Base-by-base conservation (phyloP, 2,329 filamentous ascomycete genomes). In the Fusarium sambucinum region DNA sequence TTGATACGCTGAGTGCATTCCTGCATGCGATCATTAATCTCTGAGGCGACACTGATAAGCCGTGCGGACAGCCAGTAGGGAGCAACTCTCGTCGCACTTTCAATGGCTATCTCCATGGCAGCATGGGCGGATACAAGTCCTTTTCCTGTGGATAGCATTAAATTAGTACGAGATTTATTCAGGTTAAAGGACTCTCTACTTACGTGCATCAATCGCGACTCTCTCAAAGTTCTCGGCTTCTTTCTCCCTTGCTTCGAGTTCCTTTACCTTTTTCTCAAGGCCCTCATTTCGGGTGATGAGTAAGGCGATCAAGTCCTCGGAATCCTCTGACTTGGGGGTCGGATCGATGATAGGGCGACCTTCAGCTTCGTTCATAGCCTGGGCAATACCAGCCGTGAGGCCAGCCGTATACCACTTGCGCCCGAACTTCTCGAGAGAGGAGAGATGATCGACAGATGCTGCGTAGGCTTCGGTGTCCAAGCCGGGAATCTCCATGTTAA, bases 171-270 rank as follows among this genome's bases (percentile, higher is more conserved):
- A 11, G 12, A 6, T 23, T 2, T 12, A 47, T 6, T 2, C 5
- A 14, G 4, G 10, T 3, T 3, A 16, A 1, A 13, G 5, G 6
- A 5, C 3, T 14, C 4, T 14, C 3, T 12, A 47, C 45, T 33
- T 33, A 48, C 30, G 30, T 9, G 11, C 30, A 4, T 5, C 6
- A 5, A 19, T 5, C 1, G 21, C 19, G 16, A 19, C 9, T 1
- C 4, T 2, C 6, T 29, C 46, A n/a, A n/a, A 16, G 21, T 2
- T 3, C 0, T 17, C 1, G 0, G 7, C 4, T 2, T 12, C n/a
- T 1, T 35, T n/a, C 14, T 30, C 5, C 1, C 55, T 19, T 17
- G n/a, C 42, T 30, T 62, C 19, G 2, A 62, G 23, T 16, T 59
- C 33, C 3, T 47, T 25, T 7, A 37, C 8, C 2, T 19, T 19